phyloP scores from a whole-genome alignment of 2,329 filamentous ascomycete species.

The Monosporascus sp. region DNA sequence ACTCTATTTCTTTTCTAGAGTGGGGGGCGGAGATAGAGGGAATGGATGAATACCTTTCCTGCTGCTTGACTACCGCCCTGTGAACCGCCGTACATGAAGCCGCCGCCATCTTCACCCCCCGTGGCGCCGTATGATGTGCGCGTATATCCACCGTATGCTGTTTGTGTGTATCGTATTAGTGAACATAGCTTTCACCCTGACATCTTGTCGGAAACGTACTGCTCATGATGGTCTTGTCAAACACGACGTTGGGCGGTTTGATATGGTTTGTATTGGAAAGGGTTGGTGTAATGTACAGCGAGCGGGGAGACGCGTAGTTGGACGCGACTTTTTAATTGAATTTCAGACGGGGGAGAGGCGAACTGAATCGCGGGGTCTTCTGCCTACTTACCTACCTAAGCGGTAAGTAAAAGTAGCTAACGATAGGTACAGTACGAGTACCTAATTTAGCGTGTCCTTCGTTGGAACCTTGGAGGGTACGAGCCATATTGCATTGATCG shows the following conservation, averaged over 20 bases:
- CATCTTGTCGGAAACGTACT: slow-evolving; percentile 3
- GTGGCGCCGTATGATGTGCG: slow-evolving; percentile 47
- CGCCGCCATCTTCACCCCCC: slow-evolving; percentile 56
- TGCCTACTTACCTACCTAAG: too few species aligned
- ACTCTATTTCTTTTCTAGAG: not conserved
- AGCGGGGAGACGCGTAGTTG: slow-evolving; percentile 4
- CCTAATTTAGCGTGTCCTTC: too few species aligned
- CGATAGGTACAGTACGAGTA: too few species aligned
- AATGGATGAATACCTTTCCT: slow-evolving; percentile 24
- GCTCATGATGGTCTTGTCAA: slow-evolving; percentile 5
- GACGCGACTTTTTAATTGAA: slow-evolving; percentile 10
- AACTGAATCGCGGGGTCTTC: slow-evolving; percentile 4
- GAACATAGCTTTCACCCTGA: not conserved
- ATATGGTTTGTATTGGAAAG: not conserved
- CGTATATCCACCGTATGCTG: slow-evolving; percentile 46
- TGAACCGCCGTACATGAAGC: slow-evolving; percentile 56
- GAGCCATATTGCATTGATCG: too few species aligned
- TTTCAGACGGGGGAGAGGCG: not conserved
- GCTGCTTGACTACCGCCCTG: slow-evolving; percentile 51
- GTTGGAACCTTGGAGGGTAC: too few species aligned
- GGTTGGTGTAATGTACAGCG: not conserved
- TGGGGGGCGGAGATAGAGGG: not conserved
- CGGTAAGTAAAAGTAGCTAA: too few species aligned
- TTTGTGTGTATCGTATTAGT: slow-evolving; percentile 18
- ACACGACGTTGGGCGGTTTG: not conserved